Evolutionary conservation across 768 basidiomycete species (phyloP).

Genomic region (Phlebiopsis gigantea): DNA sequence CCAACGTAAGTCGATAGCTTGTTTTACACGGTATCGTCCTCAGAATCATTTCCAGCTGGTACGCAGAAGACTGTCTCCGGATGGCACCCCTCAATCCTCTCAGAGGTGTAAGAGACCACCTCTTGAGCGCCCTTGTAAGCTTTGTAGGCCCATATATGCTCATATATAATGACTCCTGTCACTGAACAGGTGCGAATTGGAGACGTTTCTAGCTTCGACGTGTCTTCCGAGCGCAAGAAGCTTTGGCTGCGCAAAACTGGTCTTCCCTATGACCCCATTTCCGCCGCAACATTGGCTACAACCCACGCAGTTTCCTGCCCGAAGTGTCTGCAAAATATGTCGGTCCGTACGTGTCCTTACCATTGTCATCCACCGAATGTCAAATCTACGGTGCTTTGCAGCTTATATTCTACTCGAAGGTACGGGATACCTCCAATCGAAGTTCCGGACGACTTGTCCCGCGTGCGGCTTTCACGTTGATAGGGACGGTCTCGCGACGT

Average conservation of each 20-base stretch:
- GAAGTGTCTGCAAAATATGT: constrained; percentile 25
- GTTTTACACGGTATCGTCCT: constrained; percentile 26
- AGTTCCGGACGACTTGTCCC: constrained; percentile 33
- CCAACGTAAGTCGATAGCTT: constrained; percentile 26
- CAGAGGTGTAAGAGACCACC: constrained; percentile 1
- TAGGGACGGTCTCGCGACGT: constrained; percentile 35
- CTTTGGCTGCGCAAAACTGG: constrained; percentile 17
- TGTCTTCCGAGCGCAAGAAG: constrained; percentile 6
- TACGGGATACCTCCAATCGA: constrained; percentile 43
- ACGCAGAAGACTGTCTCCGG: constrained; percentile 16
- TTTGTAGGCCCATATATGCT: not conserved
- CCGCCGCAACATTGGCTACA: constrained; percentile 22
- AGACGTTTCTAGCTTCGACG: constrained; percentile 16
- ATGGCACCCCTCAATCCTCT: constrained; percentile 5
- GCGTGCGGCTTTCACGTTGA: constrained; percentile 37
- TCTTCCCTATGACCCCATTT: constrained; percentile 30
- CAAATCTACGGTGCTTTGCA: constrained; percentile 15
- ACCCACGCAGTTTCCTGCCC: constrained; percentile 31
- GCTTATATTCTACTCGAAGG: constrained; percentile 36
- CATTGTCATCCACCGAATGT: not conserved
- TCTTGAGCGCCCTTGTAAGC: constrained; percentile 12
- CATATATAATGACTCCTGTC: not conserved
- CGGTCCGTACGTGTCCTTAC: constrained; percentile 26
- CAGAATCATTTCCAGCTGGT: constrained; percentile 15
- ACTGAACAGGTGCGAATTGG: constrained; percentile 15